Conservation (phyloP, 352 stramenopile genomes). For the Phytophthora melonis region DNA sequence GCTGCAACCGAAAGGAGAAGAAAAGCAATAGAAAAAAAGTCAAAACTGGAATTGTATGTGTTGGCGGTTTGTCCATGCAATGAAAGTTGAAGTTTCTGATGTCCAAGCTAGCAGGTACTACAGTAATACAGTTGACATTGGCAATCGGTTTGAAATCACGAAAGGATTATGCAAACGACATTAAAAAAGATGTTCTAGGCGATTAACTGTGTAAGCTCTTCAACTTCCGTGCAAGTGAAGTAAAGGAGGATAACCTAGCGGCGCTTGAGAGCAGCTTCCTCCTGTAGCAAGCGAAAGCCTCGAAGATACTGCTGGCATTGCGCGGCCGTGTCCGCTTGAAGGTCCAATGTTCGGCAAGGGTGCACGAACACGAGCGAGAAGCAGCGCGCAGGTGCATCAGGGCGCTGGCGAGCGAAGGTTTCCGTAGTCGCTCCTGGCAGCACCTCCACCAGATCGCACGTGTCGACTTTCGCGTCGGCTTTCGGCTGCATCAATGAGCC, state of each 20-base stretch:
- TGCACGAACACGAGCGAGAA: slow-evolving; percentile 80
- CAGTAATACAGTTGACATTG: too few species aligned
- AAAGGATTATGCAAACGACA: neutral
- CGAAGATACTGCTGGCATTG: slow-evolving; percentile 57
- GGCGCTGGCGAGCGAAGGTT: slow-evolving; percentile 50
- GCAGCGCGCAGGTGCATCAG: slow-evolving; percentile 49
- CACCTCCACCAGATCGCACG: slow-evolving; percentile 60
- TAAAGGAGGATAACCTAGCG: slow-evolving; percentile 13
- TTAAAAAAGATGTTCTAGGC: neutral
- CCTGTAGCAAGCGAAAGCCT: slow-evolving; percentile 66
- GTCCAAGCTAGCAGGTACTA: neutral
- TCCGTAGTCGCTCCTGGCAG: slow-evolving; percentile 58
- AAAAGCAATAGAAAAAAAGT: slow-evolving; percentile 27
- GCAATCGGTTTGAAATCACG: too few species aligned
- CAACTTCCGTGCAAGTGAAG: neutral
- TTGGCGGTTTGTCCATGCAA: neutral
- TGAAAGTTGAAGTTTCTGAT: neutral
- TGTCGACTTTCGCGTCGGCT: slow-evolving; percentile 59
- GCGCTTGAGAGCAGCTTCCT: slow-evolving; percentile 53
- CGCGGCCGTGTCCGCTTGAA: slow-evolving; percentile 65
- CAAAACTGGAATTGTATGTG: neutral
- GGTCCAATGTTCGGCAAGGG: slow-evolving; percentile 74
- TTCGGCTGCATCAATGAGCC: slow-evolving; percentile 48
- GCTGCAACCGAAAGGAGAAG: slow-evolving; percentile 23
- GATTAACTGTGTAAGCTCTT: neutral